These are phyloP conservation scores for Amaranthus palmeri DNA, from an alignment of 148 eudicot genomes.

Conservation along the genomic window DNA sequence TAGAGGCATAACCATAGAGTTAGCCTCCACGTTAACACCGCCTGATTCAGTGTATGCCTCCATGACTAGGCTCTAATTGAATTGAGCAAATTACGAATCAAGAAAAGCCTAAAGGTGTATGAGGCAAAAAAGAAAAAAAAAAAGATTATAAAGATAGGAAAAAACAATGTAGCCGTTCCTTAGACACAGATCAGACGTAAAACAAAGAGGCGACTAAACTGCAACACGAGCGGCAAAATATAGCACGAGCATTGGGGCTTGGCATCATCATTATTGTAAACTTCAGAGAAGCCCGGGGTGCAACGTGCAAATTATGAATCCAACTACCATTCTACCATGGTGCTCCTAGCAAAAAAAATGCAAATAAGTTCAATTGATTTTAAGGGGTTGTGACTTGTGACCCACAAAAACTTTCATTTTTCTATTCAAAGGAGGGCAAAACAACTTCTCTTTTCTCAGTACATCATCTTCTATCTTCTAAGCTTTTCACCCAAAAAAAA, in stretches of 20 bases:
- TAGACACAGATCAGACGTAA: conserved; percentile 59
- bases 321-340: too few relatives aligned
- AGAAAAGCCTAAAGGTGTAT: conserved; percentile 55
- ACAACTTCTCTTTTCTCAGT: too few relatives aligned
- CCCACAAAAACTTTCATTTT: too few relatives aligned
- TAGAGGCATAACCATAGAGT: conserved; percentile 44
- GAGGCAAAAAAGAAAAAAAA: conserved; percentile 26
- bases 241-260: conserved; percentile 85
- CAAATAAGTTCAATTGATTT: too few relatives aligned
- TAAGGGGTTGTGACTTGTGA: too few relatives aligned
- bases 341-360: too few relatives aligned
- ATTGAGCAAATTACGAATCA: conserved; percentile 13
- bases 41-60: conserved; percentile 49
- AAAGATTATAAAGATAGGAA: not conserved
- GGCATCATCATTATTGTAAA: conserved; percentile 34
- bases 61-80: conserved; percentile 62
- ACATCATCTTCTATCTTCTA: too few relatives aligned
- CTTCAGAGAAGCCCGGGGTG: conserved; percentile 83
- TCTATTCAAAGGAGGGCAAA: too few relatives aligned
- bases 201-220: conserved; percentile 34
- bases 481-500: too few relatives aligned
- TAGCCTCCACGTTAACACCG: conserved; percentile 73
- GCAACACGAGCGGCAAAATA: conserved; percentile 70
- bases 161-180: conserved; percentile 40
- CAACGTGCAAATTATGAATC: conserved; percentile 4